Percentiles rank a stretch among this genome's conserved stretches.
phyloP scores from a whole-genome alignment of 805 yeast species.

The Ogataea polymorpha region DNA sequence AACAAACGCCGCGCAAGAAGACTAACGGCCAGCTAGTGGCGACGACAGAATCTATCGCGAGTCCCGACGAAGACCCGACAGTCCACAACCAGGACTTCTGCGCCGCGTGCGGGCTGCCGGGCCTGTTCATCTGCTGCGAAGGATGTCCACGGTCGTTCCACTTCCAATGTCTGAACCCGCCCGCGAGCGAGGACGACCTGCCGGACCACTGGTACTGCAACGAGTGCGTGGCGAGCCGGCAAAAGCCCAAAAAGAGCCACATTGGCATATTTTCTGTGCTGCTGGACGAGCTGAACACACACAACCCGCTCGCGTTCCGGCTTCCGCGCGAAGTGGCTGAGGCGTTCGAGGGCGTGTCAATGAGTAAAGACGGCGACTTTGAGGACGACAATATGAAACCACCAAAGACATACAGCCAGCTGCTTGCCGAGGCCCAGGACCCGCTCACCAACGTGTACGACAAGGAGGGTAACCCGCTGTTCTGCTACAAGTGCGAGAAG shows the following conservation, averaged over 20 bases:
- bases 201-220: constrained; percentile 92
- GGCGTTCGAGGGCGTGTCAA: constrained; percentile 65
- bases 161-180: constrained; percentile 88
- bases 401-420: constrained; percentile 37
- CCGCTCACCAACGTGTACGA: constrained; percentile 60
- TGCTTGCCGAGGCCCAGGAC: constrained; percentile 48
- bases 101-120: constrained; percentile 85
- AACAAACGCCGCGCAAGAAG: constrained; percentile 23
- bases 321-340: constrained; percentile 71
- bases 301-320: constrained; percentile 64
- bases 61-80: constrained; percentile 18
- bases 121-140: constrained; percentile 90
- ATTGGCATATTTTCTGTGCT: constrained; percentile 55
- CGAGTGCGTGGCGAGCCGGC: constrained; percentile 56
- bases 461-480: constrained; percentile 60
- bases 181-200: constrained; percentile 64
- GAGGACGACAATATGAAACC: constrained; percentile 58
- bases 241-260: constrained; percentile 14
- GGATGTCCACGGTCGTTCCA: constrained; percentile 91
- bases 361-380: constrained; percentile 71
- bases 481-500: constrained; percentile 74
- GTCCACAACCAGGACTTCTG: constrained; percentile 80
- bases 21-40: constrained; percentile 10
- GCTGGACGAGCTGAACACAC: constrained; percentile 51
- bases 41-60: constrained; percentile 1